phyloP scores from a whole-genome alignment of 176 grass and related monocot species.

The Cymbopogon citratus region DNA sequence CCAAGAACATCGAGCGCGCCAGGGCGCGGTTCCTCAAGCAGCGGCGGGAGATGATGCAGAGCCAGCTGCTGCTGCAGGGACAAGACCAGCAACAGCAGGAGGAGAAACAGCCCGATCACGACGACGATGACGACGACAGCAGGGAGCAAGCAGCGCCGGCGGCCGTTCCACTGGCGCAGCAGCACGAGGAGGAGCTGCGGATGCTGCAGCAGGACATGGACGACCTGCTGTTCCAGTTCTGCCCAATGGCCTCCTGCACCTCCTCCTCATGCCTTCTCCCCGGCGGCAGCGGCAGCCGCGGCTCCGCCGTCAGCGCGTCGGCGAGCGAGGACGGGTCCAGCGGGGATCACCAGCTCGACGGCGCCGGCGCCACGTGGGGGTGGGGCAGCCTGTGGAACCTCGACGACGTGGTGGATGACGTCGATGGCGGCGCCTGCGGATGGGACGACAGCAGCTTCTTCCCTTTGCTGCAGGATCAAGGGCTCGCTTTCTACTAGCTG shows the following conservation, averaged over 20 bases:
- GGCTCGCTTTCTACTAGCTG: conserved; percentile 37
- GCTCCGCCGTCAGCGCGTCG: not conserved
- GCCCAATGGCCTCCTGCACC: conserved; percentile 32
- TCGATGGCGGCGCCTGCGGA: conserved; percentile 24
- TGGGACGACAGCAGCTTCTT: conserved; percentile 24
- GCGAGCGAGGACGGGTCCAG: conserved; percentile 30
- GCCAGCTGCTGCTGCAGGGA: conserved; percentile 6
- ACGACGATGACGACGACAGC: not conserved
- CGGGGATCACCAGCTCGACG: conserved; percentile 34
- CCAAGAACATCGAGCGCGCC: conserved; percentile 75
- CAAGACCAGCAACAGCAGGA: not conserved
- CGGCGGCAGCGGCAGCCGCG: no score
- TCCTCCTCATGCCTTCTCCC: conserved; percentile 22
- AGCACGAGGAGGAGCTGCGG: not conserved
- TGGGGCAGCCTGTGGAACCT: conserved; percentile 98
- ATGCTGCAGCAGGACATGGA: conserved; percentile 34
- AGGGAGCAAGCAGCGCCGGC: not conserved
- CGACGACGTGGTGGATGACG: conserved; percentile 42
- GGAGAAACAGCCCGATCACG: not conserved
- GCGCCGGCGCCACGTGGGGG: conserved; percentile 49
- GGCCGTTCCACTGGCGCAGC: not conserved
- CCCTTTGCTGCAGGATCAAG: conserved; percentile 33
- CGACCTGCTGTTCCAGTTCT: conserved; percentile 33
- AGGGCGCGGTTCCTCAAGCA: conserved; percentile 64
- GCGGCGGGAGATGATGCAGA: conserved; percentile 51